Evolutionary conservation across 2,329 filamentous ascomycete species (phyloP).

Genomic region (Xylariales sp.): DNA sequence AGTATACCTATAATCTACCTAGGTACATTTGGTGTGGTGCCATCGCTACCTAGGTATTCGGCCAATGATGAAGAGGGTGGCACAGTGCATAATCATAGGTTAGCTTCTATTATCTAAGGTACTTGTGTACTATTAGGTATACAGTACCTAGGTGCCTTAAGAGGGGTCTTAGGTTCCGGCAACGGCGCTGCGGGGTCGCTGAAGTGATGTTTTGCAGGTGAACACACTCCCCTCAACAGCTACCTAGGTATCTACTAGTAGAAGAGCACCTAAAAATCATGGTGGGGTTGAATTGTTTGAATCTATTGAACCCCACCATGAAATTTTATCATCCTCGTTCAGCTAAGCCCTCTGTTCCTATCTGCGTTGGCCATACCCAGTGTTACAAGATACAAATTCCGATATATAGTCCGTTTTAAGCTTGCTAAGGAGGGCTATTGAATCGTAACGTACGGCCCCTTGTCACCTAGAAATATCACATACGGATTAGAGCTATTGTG

Average conservation of each 20-base stretch:
- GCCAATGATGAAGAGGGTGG: no score
- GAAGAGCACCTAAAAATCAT: slow-evolving; percentile 26
- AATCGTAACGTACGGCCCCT: neutral
- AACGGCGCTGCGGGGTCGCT: slow-evolving; percentile 33
- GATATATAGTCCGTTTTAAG: neutral
- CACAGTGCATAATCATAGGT: no score
- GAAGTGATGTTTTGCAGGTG: slow-evolving; percentile 4
- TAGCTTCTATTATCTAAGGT: no score
- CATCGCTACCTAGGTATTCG: no score
- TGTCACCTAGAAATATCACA: neutral
- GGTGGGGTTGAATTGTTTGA: slow-evolving; percentile 33
- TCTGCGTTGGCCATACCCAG: neutral
- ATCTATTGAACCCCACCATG: slow-evolving; percentile 34
- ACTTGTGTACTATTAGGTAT: no score
- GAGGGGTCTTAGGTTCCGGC: slow-evolving; percentile 28
- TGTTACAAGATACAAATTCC: slow-evolving; percentile 4
- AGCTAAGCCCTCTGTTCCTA: slow-evolving; percentile 11
- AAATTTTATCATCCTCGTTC: slow-evolving; percentile 36
- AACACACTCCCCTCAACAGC: slow-evolving; percentile 3
- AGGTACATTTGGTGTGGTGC: no score
- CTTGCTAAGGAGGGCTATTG: slow-evolving; percentile 2
- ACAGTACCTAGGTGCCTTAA: no score
- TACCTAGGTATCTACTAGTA: no score
- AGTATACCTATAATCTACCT: no score
- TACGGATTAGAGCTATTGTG: neutral